Conservation (phyloP, 2,329 filamentous ascomycete genomes). For the Didymella pinodella region DNA sequence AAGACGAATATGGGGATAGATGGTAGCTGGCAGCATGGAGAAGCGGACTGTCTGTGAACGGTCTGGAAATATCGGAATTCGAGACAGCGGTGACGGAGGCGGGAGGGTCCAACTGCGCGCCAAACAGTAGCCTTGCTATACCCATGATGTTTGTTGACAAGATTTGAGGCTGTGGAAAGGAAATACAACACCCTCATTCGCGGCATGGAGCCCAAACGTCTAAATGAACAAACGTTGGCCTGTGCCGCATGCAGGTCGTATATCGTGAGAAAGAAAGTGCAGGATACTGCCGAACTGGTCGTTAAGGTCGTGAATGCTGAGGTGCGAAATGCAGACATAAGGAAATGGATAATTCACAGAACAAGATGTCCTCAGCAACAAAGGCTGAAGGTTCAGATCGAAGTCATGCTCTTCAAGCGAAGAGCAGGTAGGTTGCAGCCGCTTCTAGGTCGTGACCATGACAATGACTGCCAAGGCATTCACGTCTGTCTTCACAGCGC, state of each 20-base stretch:
- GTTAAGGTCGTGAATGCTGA: slow-evolving; percentile 49
- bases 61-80: slow-evolving; percentile 4
- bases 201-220: slow-evolving; percentile 41
- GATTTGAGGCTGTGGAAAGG: slow-evolving; percentile 39
- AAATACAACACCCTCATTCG: slow-evolving; percentile 49
- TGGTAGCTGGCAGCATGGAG: slow-evolving; percentile 1
- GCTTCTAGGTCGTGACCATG: slow-evolving; percentile 34
- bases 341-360: slow-evolving; percentile 40
- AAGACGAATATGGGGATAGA: slow-evolving; percentile 6
- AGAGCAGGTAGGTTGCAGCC: slow-evolving; percentile 41
- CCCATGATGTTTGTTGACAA: slow-evolving; percentile 27
- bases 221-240: slow-evolving; percentile 38
- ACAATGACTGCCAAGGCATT: slow-evolving; percentile 32
- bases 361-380: slow-evolving; percentile 35
- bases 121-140: slow-evolving; percentile 14
- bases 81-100: slow-evolving; percentile 4
- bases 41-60: slow-evolving; percentile 8
- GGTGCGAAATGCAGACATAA: slow-evolving; percentile 41
- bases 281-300: slow-evolving; percentile 42
- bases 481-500: slow-evolving; percentile 16
- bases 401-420: background rate
- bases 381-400: slow-evolving; percentile 23
- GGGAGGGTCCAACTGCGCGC: slow-evolving; percentile 30
- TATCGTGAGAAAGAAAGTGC: slow-evolving; percentile 45
- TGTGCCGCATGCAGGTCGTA: slow-evolving; percentile 49